Evolutionary conservation across 148 eudicot genomes (phyloP).

Genomic region (Persicaria tinctoria): DNA sequence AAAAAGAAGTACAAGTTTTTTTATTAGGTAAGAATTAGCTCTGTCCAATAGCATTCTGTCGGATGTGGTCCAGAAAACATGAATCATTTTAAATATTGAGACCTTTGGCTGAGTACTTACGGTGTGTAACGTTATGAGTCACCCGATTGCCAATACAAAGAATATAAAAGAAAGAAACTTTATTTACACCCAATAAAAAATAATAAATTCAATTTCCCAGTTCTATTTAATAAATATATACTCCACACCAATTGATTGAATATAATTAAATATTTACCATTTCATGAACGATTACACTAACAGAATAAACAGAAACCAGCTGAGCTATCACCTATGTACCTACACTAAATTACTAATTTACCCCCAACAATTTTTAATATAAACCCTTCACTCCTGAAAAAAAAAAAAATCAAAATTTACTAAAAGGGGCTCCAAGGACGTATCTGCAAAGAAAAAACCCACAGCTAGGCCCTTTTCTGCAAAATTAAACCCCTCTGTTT

Average conservation of each 20-base stretch:
- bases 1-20: too few species aligned
- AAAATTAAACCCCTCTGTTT: neutral
- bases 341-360: neutral
- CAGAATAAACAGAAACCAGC: constrained; percentile 14
- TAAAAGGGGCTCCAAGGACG: constrained; percentile 9
- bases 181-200: too few species aligned
- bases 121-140: too few species aligned
- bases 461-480: constrained; percentile 9
- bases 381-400: neutral
- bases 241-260: neutral
- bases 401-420: neutral
- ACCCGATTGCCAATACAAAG: too few species aligned
- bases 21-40: too few species aligned
- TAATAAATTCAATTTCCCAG: too few species aligned
- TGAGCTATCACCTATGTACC: constrained; percentile 14
- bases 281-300: neutral
- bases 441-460: constrained; percentile 13
- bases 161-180: too few species aligned
- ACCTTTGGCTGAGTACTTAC: too few species aligned
- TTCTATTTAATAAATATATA: too few species aligned
- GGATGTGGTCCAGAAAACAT: too few species aligned
- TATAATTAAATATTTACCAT: neutral
- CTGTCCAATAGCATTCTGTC: too few species aligned
- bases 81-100: too few species aligned
- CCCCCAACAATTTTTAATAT: neutral